These are phyloP conservation scores for Sordariomycetes sp. DNA, from an alignment of 2,329 filamentous ascomycete genomes.

Conservation along the genomic window DNA sequence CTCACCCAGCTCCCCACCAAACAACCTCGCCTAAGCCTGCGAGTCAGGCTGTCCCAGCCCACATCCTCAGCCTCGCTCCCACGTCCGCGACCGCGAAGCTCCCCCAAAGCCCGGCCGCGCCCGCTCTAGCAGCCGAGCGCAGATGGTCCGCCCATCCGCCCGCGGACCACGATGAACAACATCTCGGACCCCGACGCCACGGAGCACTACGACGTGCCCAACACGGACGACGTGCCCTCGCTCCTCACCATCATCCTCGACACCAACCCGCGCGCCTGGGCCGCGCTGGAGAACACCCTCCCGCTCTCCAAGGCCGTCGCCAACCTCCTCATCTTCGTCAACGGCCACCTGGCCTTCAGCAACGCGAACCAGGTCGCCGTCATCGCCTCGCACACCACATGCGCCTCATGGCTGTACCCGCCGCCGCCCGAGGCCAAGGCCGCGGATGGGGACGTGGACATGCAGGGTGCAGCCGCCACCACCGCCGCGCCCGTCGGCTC, in stretches of 20 bases:
- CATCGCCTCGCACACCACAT: constrained; percentile 78
- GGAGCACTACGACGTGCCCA: constrained; percentile 47
- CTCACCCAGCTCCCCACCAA: background rate
- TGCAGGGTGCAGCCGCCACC: constrained; percentile 31
- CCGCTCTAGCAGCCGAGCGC: background rate
- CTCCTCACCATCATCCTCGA: constrained; percentile 87
- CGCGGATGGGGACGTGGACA: constrained; percentile 40
- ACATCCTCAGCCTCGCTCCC: background rate
- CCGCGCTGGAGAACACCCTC: constrained; percentile 61
- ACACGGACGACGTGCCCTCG: constrained; percentile 55
- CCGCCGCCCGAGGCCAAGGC: constrained; percentile 14
- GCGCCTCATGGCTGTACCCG: constrained; percentile 85
- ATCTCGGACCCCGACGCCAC: constrained; percentile 45
- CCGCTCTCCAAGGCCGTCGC: constrained; percentile 77
- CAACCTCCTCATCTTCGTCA: constrained; percentile 88
- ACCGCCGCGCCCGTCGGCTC: constrained; percentile 25
- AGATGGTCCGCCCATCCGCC: constrained; percentile 1
- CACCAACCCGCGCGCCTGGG: constrained; percentile 93
- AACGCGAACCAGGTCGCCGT: constrained; percentile 89
- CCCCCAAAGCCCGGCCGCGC: background rate
- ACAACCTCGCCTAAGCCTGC: no score
- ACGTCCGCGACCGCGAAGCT: background rate
- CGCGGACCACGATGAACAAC: constrained; percentile 29
- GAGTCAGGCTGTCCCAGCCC: no score
- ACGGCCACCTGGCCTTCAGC: constrained; percentile 89